These are phyloP conservation scores for Podila minutissima DNA, from an alignment of 192 early-diverging fungal species.

Conservation along the genomic window DNA sequence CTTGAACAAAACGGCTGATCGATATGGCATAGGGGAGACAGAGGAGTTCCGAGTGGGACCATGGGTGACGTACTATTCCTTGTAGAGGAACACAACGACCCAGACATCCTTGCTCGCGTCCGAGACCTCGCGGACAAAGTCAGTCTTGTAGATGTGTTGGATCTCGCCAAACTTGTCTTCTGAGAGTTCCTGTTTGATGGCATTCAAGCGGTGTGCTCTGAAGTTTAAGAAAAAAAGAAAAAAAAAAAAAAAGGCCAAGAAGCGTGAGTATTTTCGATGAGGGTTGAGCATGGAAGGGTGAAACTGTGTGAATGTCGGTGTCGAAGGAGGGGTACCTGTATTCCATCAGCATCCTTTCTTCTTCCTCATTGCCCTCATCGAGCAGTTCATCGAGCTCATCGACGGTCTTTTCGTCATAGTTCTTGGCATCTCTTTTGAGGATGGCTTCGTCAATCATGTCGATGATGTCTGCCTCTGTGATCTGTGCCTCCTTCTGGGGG, in stretches of 20 bases:
- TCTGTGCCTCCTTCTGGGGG: conserved; percentile 74
- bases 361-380: conserved; percentile 72
- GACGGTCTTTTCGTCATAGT: conserved; percentile 73
- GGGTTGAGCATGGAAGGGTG: too few species aligned
- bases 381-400: conserved; percentile 89
- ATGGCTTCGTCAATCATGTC: conserved; percentile 81
- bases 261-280: neutral
- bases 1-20: neutral
- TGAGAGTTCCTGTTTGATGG: conserved; percentile 76
- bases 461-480: conserved; percentile 77
- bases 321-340: conserved; percentile 63
- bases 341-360: conserved; percentile 81
- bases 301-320: too few species aligned
- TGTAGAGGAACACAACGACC: conserved; percentile 73
- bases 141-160: conserved; percentile 90
- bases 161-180: conserved; percentile 89
- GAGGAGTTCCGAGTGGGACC: neutral
- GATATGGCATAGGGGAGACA: neutral
- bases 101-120: conserved; percentile 83
- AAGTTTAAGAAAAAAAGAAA: conserved; percentile 2
- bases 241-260: neutral
- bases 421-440: conserved; percentile 61
- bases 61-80: conserved; percentile 58
- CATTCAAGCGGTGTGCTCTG: conserved; percentile 84
- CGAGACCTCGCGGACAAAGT: conserved; percentile 90